Evolutionary conservation across 140 eudicot genomes (phyloP), one percentile per base, ranked within the genome.

Genomic region (Bidens hawaiensis): DNA sequence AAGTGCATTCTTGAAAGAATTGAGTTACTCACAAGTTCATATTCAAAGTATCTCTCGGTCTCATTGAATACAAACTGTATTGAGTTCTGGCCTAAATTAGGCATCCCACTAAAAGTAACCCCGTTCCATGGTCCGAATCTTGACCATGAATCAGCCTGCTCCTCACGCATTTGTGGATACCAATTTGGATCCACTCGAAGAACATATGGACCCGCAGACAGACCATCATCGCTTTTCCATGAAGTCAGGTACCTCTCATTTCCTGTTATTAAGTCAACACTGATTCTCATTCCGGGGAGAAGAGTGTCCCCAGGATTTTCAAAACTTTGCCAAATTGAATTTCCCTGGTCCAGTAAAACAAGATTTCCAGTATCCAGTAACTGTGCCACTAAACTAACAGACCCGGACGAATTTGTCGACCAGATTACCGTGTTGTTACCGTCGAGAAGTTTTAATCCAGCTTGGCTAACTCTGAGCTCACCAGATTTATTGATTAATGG

Each of bases 251-350:
- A 31, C 27, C 57, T 47, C 18, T 71, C 72, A 10, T 57, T 31
- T 3, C 84, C 74, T 0, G 76, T 73, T 25, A 22, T 19, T 9
- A 73, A 26, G 46, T 73, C 72, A 31, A 13, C 13, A 0, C 87
- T 78, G 14, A 81, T 52, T 49, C 63, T 76, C 87, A 81, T 74
- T 24, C 67, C 83, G 3, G 83, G 71, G 16, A 77, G 49, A 15
- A 69, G 80, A 1, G 81, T 82, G 43, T 81, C 74, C 12, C 76
- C 51, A 15, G 81, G 83, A 57, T 70, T 34, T 70, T 77, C 81
- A 48, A 75, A 79, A 62, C 85, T 79, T 71, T 79, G 78, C 85
- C 85, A 79, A 5, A 64, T 27, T 14, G 13, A 11, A 31, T 11
- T 51, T 18, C 46, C 54, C 28, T 60, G 45, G 6, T 65, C 53